Evolutionary conservation across 208 protist genomes (phyloP).

Genomic region (Crithidia acanthocephali): DNA sequence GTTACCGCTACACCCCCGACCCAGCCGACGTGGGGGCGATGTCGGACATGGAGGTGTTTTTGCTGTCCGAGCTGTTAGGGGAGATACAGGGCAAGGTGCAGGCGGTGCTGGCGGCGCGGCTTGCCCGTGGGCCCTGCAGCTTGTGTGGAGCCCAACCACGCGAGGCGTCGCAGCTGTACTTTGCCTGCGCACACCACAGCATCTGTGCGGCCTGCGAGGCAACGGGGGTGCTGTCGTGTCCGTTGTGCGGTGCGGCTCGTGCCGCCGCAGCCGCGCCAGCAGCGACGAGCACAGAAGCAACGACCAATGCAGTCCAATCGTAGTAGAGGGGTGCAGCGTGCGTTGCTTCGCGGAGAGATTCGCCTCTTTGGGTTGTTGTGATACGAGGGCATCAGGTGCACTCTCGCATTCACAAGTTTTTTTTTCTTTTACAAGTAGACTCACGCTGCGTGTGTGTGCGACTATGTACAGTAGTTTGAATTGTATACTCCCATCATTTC

Average conservation of each 20-base stretch:
- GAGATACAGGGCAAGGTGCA: constrained; percentile 43
- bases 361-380: no score
- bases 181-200: constrained; percentile 43
- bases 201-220: constrained; percentile 45
- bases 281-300: not conserved
- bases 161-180: constrained; percentile 14
- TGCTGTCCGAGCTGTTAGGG: constrained; percentile 42
- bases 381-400: no score
- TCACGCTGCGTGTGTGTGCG: no score
- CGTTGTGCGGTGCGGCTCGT: constrained; percentile 55
- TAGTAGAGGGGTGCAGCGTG: not conserved
- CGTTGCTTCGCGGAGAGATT: no score
- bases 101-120: constrained; percentile 43
- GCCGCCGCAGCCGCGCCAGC: not conserved
- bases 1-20: constrained; percentile 60
- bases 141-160: constrained; percentile 23
- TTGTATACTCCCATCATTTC: no score
- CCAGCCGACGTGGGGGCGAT: constrained; percentile 71
- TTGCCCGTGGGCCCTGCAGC: constrained; percentile 52
- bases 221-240: constrained; percentile 39
- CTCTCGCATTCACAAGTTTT: no score
- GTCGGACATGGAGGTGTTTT: constrained; percentile 77
- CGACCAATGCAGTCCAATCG: no score
- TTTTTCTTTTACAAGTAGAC: no score
- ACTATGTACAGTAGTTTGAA: no score